Conservation (phyloP, 441 rosid species). For the Gossypium schwendimanii region DNA sequence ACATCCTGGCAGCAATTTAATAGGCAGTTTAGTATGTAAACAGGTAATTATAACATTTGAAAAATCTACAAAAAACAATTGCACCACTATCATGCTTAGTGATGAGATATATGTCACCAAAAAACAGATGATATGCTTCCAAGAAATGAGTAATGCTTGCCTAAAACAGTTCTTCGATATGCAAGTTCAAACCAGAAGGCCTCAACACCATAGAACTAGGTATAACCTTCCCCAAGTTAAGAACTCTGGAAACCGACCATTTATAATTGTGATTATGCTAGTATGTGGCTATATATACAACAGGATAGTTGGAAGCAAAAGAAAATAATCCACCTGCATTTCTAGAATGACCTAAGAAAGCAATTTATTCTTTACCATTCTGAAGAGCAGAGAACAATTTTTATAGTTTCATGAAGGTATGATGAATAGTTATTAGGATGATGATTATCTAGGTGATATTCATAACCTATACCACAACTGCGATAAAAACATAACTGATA, state of each 20-base stretch:
- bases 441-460: background rate
- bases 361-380: background rate
- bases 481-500: background rate
- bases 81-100: background rate
- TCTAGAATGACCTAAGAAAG: background rate
- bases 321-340: background rate
- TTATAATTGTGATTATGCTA: background rate
- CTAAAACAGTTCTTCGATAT: background rate
- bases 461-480: too few species aligned
- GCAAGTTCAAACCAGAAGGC: background rate
- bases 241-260: background rate
- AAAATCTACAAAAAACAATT: background rate
- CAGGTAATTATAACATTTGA: background rate
- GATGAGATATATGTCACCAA: background rate
- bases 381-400: background rate
- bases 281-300: background rate
- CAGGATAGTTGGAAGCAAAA: background rate
- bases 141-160: background rate
- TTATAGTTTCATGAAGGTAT: background rate
- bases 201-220: background rate
- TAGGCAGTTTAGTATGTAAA: background rate
- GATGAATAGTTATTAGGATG: too few species aligned
- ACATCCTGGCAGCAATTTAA: conserved; percentile 55
- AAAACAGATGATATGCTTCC: background rate
- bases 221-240: background rate